Conservation (phyloP, 257 asterid species). For the Rhazya stricta region DNA sequence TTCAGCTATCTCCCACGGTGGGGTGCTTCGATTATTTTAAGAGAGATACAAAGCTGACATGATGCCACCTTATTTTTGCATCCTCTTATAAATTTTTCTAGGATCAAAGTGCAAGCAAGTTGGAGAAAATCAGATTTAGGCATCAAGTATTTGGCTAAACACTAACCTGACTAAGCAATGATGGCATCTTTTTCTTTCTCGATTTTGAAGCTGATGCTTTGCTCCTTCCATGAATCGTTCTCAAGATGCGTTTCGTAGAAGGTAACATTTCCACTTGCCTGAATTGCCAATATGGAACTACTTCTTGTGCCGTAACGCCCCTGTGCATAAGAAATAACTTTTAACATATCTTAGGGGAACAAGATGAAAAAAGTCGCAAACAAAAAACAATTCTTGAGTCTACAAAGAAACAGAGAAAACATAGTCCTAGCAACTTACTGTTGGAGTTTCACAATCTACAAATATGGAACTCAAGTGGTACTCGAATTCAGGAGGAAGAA, state of each 20-base stretch:
- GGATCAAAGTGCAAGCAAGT: not conserved
- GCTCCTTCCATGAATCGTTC: constrained; percentile 51
- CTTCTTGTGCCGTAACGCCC: constrained; percentile 82
- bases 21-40: not conserved
- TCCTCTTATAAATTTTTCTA: too few relatives aligned
- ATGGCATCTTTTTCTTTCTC: constrained; percentile 14
- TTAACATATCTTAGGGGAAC: not conserved
- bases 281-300: constrained; percentile 47
- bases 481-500: constrained; percentile 52
- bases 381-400: not conserved
- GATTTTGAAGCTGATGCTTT: constrained; percentile 32
- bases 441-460: constrained; percentile 47
- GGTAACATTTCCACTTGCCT: constrained; percentile 31
- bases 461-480: constrained; percentile 65
- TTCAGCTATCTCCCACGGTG: not conserved
- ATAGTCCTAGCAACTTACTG: constrained; percentile 28
- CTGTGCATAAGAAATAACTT: constrained; percentile 21
- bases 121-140: not conserved
- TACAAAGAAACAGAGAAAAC: not conserved
- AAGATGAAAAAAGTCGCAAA: not conserved
- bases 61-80: too few relatives aligned
- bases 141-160: not conserved
- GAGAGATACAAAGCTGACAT: not conserved
- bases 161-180: not conserved
- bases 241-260: constrained; percentile 50